Conservation (phyloP, 2,329 filamentous ascomycete species). For the Graphiopsis chlorocephala region DNA sequence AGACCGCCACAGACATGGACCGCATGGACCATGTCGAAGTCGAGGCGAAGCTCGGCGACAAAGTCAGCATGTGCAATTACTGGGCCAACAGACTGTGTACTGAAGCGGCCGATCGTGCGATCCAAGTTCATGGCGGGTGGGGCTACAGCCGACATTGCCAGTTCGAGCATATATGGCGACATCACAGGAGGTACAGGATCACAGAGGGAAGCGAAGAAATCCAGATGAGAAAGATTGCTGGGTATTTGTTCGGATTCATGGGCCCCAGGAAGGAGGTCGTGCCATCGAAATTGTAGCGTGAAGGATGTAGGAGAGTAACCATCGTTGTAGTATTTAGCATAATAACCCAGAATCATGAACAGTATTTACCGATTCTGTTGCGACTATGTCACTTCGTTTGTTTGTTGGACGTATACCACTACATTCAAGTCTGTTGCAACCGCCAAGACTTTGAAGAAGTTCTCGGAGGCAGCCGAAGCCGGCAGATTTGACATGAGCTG, state of each 20-base stretch:
- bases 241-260: slow-evolving; percentile 56
- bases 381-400: background rate
- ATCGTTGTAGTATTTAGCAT: background rate
- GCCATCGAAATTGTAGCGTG: background rate
- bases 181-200: slow-evolving; percentile 62
- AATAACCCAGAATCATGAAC: background rate
- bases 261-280: slow-evolving; percentile 40
- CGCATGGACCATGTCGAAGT: slow-evolving; percentile 53
- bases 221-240: slow-evolving; percentile 64
- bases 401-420: background rate
- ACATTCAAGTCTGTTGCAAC: background rate
- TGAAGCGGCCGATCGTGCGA: slow-evolving; percentile 60
- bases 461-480: slow-evolving; percentile 2
- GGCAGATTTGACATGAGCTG: background rate
- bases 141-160: slow-evolving; percentile 58
- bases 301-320: background rate
- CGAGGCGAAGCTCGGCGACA: slow-evolving; percentile 58
- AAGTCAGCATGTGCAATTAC: slow-evolving; percentile 66
- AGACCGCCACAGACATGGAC: slow-evolving; percentile 63
- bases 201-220: slow-evolving; percentile 65
- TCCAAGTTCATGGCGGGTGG: slow-evolving; percentile 61
- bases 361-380: background rate
- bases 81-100: slow-evolving; percentile 61
- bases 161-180: slow-evolving; percentile 65
- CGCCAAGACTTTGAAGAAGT: background rate